Percentiles rank a stretch among this genome's conserved stretches.
Evolutionary conservation across 2,329 filamentous ascomycete genomes (phyloP).

Genomic region (Aspergillus pseudoglaucus): DNA sequence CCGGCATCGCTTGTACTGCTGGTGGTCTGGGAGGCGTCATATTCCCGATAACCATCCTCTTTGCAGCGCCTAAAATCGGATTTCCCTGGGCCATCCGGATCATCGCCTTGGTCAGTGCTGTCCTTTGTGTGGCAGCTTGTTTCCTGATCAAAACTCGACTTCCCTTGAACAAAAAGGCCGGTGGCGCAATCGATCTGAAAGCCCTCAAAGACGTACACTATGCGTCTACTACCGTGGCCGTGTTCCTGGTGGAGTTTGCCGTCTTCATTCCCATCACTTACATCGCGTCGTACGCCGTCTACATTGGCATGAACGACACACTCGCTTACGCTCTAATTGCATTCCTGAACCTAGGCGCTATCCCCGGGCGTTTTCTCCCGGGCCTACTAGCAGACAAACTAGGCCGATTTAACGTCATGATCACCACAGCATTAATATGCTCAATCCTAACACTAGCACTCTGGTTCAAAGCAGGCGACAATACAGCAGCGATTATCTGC

Average conservation of each 20-base stretch:
- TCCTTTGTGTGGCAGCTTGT: slow-evolving; percentile 15
- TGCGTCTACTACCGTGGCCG: slow-evolving; percentile 19
- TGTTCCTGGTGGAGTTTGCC: slow-evolving; percentile 31
- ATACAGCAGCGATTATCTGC: slow-evolving; percentile 14
- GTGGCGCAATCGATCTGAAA: slow-evolving; percentile 14
- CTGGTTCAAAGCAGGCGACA: slow-evolving; percentile 14
- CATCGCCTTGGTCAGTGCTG: slow-evolving; percentile 18
- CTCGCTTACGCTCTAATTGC: slow-evolving; percentile 26
- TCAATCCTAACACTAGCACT: slow-evolving; percentile 15
- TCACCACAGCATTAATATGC: slow-evolving; percentile 12
- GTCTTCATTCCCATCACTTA: slow-evolving; percentile 33
- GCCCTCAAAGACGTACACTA: slow-evolving; percentile 18
- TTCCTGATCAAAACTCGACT: slow-evolving; percentile 17
- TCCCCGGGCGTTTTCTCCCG: slow-evolving; percentile 27
- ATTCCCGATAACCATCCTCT: slow-evolving; percentile 29
- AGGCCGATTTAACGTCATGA: slow-evolving; percentile 28
- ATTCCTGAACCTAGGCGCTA: slow-evolving; percentile 25
- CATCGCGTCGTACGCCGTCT: slow-evolving; percentile 25
- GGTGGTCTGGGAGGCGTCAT: slow-evolving; percentile 30
- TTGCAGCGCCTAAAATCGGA: slow-evolving; percentile 22
- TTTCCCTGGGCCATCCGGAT: slow-evolving; percentile 27
- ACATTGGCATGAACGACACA: slow-evolving; percentile 16
- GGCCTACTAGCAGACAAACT: slow-evolving; percentile 26
- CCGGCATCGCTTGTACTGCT: slow-evolving; percentile 29
- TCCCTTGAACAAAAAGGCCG: slow-evolving; percentile 12